Evolutionary conservation across 2,329 filamentous ascomycete genomes (phyloP).

Genomic region (Endocalyx cinctus): DNA sequence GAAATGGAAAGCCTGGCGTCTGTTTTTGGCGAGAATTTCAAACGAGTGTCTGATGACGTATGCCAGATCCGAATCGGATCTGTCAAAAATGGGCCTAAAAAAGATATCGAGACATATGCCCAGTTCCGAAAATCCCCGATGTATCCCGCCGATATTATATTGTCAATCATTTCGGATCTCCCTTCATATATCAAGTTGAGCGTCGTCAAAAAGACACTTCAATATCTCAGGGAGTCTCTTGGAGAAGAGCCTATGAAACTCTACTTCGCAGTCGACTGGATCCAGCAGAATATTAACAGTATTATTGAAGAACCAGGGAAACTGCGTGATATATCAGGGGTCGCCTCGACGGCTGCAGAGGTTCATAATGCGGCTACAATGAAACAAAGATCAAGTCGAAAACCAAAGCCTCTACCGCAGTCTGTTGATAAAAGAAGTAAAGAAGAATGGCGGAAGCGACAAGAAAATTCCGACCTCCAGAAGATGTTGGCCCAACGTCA

Average conservation of each 20-base stretch:
- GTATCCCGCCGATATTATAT: constrained; percentile 68
- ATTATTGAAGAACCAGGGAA: constrained; percentile 82
- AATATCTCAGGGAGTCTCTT: constrained; percentile 65
- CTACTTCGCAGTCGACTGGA: constrained; percentile 85
- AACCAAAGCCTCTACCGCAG: constrained; percentile 61
- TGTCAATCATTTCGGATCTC: constrained; percentile 66
- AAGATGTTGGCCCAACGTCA: constrained; percentile 71
- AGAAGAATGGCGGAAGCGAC: constrained; percentile 66
- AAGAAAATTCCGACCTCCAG: constrained; percentile 60
- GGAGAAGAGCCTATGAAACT: constrained; percentile 83
- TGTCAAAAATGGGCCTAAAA: constrained; percentile 46
- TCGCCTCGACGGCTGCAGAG: constrained; percentile 62
- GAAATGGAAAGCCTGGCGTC: constrained; percentile 80
- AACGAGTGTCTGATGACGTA: constrained; percentile 53
- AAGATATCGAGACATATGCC: constrained; percentile 48
- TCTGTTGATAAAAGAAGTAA: constrained; percentile 54
- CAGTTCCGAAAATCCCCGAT: constrained; percentile 68
- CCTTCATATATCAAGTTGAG: constrained; percentile 93
- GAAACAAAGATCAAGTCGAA: constrained; percentile 35
- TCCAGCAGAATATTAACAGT: constrained; percentile 76
- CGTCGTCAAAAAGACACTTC: constrained; percentile 71
- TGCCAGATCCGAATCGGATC: constrained; percentile 66
- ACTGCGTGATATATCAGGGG: constrained; percentile 77
- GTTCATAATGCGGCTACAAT: constrained; percentile 29
- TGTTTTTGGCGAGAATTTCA: constrained; percentile 75